Percentiles rank a stretch among this genome's conserved stretches.
Evolutionary conservation across 2,329 filamentous ascomycete genomes (phyloP).

Genomic region (Exserohilum rostratum): DNA sequence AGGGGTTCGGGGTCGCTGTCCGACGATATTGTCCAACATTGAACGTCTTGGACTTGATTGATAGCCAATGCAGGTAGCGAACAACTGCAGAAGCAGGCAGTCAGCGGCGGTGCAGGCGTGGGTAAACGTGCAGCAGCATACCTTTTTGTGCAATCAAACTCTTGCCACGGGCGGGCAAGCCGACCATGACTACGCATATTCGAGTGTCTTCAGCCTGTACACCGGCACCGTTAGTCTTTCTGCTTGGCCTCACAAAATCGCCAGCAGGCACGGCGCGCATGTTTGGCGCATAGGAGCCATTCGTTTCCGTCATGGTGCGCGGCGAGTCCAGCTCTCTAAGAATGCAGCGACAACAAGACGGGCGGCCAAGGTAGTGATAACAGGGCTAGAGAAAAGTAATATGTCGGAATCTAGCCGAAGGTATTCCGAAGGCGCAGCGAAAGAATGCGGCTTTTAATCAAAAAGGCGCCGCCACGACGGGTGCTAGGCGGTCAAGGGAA

Average conservation of each 20-base stretch:
- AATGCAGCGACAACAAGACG: slow-evolving; percentile 22
- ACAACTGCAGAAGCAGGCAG: slow-evolving; percentile 41
- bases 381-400: slow-evolving; percentile 26
- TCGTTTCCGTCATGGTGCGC: slow-evolving; percentile 40
- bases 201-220: slow-evolving; percentile 93
- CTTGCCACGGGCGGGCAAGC: slow-evolving; percentile 92
- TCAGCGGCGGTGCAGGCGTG: slow-evolving; percentile 14
- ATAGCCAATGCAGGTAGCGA: slow-evolving; percentile 95
- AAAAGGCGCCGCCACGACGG: slow-evolving; percentile 12
- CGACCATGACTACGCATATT: slow-evolving; percentile 99
- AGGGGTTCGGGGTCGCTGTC: slow-evolving; percentile 84
- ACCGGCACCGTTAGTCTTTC: slow-evolving; percentile 66
- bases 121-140: slow-evolving; percentile 50
- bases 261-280: slow-evolving; percentile 51
- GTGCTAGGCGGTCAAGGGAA: slow-evolving; percentile 27
- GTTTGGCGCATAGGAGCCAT: slow-evolving; percentile 48
- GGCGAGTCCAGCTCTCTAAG: slow-evolving; percentile 37
- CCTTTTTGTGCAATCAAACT: slow-evolving; percentile 97
- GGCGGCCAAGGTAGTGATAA: slow-evolving; percentile 19
- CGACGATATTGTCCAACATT: slow-evolving; percentile 97
- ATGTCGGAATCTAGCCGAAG: slow-evolving; percentile 37
- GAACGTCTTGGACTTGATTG: slow-evolving; percentile 91
- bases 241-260: slow-evolving; percentile 53
- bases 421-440: slow-evolving; percentile 39
- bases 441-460: slow-evolving; percentile 26